Conservation (phyloP, 2,329 filamentous ascomycete species). For the Colletotrichum limetticola region DNA sequence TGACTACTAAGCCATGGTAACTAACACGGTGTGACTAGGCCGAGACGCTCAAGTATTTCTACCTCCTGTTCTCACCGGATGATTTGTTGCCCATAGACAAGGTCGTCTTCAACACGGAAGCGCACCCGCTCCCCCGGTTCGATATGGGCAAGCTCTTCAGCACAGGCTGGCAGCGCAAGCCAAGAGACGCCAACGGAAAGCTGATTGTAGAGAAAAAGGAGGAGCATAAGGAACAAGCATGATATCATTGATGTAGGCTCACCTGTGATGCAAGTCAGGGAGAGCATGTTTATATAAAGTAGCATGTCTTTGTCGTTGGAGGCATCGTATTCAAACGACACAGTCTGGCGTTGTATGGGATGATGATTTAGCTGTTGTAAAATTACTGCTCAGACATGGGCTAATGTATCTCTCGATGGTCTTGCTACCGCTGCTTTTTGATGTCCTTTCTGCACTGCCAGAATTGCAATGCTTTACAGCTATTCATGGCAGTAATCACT, state of each 20-base stretch:
- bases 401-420: not conserved
- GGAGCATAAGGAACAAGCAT: not conserved
- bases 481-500: no score
- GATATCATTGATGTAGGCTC: slow-evolving; percentile 11
- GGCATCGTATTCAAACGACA: not conserved
- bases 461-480: no score
- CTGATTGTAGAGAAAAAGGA: slow-evolving; percentile 40
- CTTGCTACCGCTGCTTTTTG: no score
- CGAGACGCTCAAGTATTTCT: slow-evolving; percentile 98
- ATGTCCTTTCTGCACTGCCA: no score
- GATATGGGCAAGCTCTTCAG: slow-evolving; percentile 80
- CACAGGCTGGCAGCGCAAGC: slow-evolving; percentile 83
- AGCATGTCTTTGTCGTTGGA: slow-evolving; percentile 25
- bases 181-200: slow-evolving; percentile 60
- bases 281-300: slow-evolving; percentile 16
- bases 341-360: slow-evolving; percentile 23
- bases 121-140: slow-evolving; percentile 89
- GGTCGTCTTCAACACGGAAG: slow-evolving; percentile 95
- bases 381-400: not conserved
- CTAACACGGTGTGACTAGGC: slow-evolving; percentile 64
- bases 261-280: slow-evolving; percentile 16
- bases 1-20: not conserved
- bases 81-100: slow-evolving; percentile 87
- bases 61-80: slow-evolving; percentile 87
- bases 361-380: slow-evolving; percentile 1